Evolutionary conservation across 768 basidiomycete genomes (phyloP).

Genomic region (Trametes villosa): DNA sequence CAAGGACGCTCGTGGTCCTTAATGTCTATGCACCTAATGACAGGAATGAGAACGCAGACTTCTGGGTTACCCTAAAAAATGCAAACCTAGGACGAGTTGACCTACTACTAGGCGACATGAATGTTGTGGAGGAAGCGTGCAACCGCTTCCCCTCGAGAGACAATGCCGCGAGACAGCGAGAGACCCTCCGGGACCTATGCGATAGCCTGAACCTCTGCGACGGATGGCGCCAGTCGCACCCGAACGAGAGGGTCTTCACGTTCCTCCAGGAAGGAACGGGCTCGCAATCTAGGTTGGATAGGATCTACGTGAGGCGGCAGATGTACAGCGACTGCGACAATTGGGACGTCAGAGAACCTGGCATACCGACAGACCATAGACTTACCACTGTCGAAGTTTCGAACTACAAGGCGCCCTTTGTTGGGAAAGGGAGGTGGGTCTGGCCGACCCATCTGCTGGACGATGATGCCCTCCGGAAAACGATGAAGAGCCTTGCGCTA

Average conservation of each 20-base stretch:
- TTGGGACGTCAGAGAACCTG: neutral
- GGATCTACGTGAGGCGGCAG: neutral
- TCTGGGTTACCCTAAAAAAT: neutral
- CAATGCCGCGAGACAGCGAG: neutral
- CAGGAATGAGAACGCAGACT: neutral
- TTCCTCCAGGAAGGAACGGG: neutral
- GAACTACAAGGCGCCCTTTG: neutral
- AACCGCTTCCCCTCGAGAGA: neutral
- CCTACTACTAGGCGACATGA: constrained; percentile 34
- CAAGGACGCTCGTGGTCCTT: neutral
- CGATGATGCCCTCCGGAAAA: neutral
- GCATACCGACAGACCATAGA: constrained; percentile 1
- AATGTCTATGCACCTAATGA: neutral
- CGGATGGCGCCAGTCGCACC: neutral
- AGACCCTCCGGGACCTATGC: neutral
- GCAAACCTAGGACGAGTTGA: neutral
- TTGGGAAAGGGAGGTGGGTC: constrained; percentile 13
- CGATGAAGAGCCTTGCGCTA: neutral
- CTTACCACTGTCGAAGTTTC: neutral
- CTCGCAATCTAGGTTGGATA: neutral
- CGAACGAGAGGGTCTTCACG: neutral
- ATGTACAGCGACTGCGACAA: neutral
- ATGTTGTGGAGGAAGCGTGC: constrained; percentile 38
- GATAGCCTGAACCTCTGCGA: neutral
- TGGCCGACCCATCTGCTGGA: neutral